Percentiles rank a stretch among this genome's conserved stretches.
phyloP scores from a whole-genome alignment of 805 yeast species.

The Tetrapisispora nanseiensis region DNA sequence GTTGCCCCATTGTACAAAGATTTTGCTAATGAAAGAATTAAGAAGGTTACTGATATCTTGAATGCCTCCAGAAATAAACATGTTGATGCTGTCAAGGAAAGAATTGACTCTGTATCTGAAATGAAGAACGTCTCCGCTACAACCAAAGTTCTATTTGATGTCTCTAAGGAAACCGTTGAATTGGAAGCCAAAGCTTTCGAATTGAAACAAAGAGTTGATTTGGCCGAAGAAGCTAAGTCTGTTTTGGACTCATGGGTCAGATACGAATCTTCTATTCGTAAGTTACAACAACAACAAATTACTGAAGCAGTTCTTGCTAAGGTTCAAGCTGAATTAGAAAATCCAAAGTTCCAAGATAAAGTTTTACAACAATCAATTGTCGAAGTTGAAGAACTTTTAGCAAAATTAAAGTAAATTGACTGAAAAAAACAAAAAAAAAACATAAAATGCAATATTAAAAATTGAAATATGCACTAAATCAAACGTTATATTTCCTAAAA shows the following conservation, averaged over 20 bases:
- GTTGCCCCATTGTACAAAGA: conserved; percentile 92
- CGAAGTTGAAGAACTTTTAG: conserved; percentile 82
- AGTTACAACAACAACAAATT: conserved; percentile 88
- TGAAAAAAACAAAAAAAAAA: neutral
- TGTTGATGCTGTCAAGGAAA: conserved; percentile 83
- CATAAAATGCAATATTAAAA: neutral
- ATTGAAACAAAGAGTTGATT: conserved; percentile 81
- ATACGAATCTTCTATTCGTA: conserved; percentile 93
- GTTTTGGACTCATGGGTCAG: conserved; percentile 98
- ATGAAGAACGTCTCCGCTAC: conserved; percentile 86
- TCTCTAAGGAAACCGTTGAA: conserved; percentile 93
- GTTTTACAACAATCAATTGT: conserved; percentile 84
- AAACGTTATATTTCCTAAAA: no score
- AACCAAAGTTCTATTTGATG: conserved; percentile 84
- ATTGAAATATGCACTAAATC: no score
- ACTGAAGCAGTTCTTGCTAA: conserved; percentile 77
- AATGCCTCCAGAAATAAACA: conserved; percentile 85
- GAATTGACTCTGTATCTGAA: conserved; percentile 81
- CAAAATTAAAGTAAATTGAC: conserved; percentile 29
- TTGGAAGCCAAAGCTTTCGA: conserved; percentile 91
- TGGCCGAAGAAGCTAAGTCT: conserved; percentile 84
- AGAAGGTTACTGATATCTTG: conserved; percentile 70
- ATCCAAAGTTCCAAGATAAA: conserved; percentile 88
- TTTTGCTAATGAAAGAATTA: conserved; percentile 82
- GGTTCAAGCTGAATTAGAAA: conserved; percentile 73